These are phyloP conservation scores for Tetrahymena elliotti DNA, from an alignment of 73 alveolate species.

Conservation along the genomic window DNA sequence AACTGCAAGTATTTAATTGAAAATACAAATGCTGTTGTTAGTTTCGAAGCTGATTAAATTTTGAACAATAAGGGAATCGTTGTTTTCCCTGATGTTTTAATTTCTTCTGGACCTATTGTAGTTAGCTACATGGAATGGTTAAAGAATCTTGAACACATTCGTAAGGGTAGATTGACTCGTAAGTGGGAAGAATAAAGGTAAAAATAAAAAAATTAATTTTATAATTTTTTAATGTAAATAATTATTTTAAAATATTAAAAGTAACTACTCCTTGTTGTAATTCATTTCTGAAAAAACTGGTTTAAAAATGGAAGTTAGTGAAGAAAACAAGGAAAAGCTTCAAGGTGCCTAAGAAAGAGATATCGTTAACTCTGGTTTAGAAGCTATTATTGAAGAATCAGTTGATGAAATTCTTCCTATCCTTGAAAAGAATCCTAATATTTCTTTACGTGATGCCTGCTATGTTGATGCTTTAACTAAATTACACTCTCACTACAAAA, in stretches of 20 bases:
- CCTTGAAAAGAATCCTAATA: constrained; percentile 17
- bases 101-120: constrained; percentile 81
- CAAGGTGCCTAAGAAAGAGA: constrained; percentile 68
- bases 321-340: constrained; percentile 27
- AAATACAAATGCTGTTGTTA: constrained; percentile 75
- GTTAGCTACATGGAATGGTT: constrained; percentile 86
- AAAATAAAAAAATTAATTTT: not conserved
- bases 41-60: constrained; percentile 58
- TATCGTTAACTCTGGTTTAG: constrained; percentile 43
- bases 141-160: constrained; percentile 69
- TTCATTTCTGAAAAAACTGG: constrained; percentile 22
- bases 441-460: constrained; percentile 66
- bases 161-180: constrained; percentile 71
- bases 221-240: not conserved
- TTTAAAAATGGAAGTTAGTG: constrained; percentile 25
- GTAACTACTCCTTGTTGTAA: not conserved
- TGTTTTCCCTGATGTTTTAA: constrained; percentile 72
- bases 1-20: constrained; percentile 62
- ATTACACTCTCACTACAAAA: constrained; percentile 43
- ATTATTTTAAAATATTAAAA: not conserved
- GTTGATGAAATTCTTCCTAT: constrained; percentile 8
- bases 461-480: constrained; percentile 60
- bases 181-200: constrained; percentile 60
- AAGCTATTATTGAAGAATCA: constrained; percentile 40
- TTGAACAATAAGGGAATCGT: constrained; percentile 51